Percentiles rank a stretch among this genome's conserved stretches.
Conservation (phyloP, 139 green algal genomes). For the Coelastrella sp. region DNA sequence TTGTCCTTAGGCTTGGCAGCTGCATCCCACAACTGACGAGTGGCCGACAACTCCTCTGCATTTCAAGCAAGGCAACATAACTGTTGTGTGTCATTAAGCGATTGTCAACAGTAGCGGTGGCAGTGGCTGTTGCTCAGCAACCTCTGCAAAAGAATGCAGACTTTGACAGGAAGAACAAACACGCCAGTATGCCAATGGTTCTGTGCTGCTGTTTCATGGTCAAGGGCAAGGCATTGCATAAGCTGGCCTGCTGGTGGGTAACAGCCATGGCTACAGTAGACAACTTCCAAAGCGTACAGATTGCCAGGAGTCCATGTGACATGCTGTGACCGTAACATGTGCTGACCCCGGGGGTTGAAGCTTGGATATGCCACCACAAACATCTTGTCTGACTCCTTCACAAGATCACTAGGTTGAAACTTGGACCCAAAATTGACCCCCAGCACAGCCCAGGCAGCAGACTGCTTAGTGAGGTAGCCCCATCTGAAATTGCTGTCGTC, state of each 20-base stretch:
- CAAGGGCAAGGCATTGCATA: too few species aligned
- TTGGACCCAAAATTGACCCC: conserved; percentile 45
- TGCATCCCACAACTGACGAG: conserved; percentile 72
- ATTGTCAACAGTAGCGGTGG: not conserved
- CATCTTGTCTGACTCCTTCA: conserved; percentile 66
- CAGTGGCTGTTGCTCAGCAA: not conserved
- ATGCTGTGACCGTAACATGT: not conserved
- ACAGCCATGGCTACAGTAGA: too few species aligned
- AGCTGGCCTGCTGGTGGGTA: too few species aligned
- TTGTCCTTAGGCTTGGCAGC: conserved; percentile 35
- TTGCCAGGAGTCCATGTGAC: not conserved
- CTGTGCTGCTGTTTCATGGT: too few species aligned
- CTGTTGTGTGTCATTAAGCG: not conserved
- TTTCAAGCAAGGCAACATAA: not conserved
- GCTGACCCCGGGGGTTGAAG: conserved; percentile 69
- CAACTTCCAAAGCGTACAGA: not conserved
- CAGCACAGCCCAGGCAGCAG: conserved; percentile 35
- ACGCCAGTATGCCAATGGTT: not conserved
- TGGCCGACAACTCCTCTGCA: conserved; percentile 79
- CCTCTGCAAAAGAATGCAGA: too few species aligned
- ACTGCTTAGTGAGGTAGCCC: conserved; percentile 83
- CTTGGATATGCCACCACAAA: conserved; percentile 82
- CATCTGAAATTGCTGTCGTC: conserved; percentile 71
- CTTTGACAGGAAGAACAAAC: not conserved
- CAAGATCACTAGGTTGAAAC: conserved; percentile 53